These are phyloP conservation scores for Quambalaria eucalypti DNA, from an alignment of 1,284 basidiomycete species.

Conservation along the genomic window DNA sequence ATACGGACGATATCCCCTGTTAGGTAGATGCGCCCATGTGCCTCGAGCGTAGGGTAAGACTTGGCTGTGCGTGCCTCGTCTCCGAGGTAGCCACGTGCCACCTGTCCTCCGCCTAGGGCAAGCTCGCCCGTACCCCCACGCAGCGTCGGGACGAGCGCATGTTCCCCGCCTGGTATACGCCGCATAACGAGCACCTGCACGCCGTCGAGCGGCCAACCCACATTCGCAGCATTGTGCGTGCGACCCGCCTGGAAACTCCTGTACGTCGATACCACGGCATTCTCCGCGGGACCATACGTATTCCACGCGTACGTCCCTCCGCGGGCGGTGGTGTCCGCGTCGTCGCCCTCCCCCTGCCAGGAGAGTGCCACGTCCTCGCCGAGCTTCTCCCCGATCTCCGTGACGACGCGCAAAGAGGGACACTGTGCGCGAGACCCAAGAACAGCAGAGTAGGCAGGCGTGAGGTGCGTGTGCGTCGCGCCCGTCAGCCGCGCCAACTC, in stretches of 20 bases:
- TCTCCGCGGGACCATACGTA: conserved; percentile 20
- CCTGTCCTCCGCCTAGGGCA: conserved; percentile 13
- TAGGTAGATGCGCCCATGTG: conserved; percentile 11
- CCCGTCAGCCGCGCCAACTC: conserved; percentile 5
- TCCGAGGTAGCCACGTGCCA: conserved; percentile 11
- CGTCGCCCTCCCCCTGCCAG: conserved; percentile 23
- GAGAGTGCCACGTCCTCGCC: conserved; percentile 26
- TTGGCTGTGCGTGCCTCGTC: conserved; percentile 8
- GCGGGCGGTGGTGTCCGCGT: too few relatives aligned
- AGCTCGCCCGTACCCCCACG: conserved; percentile 31
- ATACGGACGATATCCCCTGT: conserved; percentile 21
- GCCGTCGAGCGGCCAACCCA: conserved; percentile 19
- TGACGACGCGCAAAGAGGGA: conserved; percentile 19
- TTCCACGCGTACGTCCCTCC: conserved; percentile 8
- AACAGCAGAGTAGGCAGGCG: conserved; percentile 32
- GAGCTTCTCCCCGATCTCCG: conserved; percentile 36
- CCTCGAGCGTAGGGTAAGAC: neutral
- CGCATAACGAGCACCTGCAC: conserved; percentile 19
- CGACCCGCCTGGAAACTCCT: conserved; percentile 10
- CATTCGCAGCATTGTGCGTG: conserved; percentile 25
- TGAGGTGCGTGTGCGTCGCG: conserved; percentile 19
- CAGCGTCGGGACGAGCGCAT: too few relatives aligned
- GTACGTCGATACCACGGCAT: conserved; percentile 13
- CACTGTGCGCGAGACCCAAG: conserved; percentile 16
- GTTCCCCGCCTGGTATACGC: too few relatives aligned